Evolutionary conservation across 116 monocot genomes (phyloP), one percentile per base, ranked within the genome.

Genomic region (Cymodocea nodosa): DNA sequence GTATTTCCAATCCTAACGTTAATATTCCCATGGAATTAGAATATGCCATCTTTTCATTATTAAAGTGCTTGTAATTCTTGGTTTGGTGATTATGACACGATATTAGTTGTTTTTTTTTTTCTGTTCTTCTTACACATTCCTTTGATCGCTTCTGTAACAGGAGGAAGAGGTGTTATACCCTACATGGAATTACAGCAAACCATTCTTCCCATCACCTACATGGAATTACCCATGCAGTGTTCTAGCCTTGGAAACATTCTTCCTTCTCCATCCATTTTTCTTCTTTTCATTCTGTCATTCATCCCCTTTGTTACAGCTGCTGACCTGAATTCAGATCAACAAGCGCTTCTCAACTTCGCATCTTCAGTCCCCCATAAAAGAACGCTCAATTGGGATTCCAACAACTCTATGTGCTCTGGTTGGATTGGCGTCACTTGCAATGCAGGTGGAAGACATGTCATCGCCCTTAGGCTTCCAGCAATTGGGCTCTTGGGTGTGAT

Each of bases 391-490:
- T 95, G 94, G 94, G 79, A 72, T 44, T 54, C 44, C 6, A 24
- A 53, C 57, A 81, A 71, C 15, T 62, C 78, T 12, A 30, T 92
- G 18, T 92, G 92, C 59, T 68, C 79, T n/a, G 76, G 73, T 50
- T 92, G 92, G 92, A 70, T 81, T 39, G 92, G 92, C 9, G 69
- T 92, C 52, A 83, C 66, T 12, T 92, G 92, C 59, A 67, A 75
- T 1, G 62, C 70, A 0, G 68, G 77, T 25, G 22, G 55, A 23
- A 74, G 63, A 52, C 82, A 70, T 65, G 92, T 92, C 3, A 37
- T 70, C 64, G 66, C 71, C 13, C 75, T 92, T 56, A 81, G 85
- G 4, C 58, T 92, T 54, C 92, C 92, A 6, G 92, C 79, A 6
- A 51, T 83, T 49, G 92, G 85, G 11, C 83, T 92, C 22, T 61